Evolutionary conservation across 1,284 basidiomycete species (phyloP).

Genomic region (Singerocomus inundabilis): DNA sequence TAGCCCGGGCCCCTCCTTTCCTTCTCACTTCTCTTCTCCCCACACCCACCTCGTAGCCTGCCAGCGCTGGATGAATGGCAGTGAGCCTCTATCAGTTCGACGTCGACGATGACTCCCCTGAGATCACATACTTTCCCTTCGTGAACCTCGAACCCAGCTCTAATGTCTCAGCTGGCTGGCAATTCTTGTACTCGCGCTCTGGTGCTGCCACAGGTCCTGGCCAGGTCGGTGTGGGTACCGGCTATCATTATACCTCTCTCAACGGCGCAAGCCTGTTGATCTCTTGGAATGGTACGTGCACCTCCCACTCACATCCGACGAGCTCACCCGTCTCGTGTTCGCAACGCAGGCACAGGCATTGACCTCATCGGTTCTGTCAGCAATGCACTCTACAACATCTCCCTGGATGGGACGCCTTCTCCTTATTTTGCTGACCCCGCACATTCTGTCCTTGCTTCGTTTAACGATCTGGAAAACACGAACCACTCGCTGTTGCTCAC

Average conservation of each 20-base stretch:
- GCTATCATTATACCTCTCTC: conserved; percentile 56
- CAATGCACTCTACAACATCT: conserved; percentile 43
- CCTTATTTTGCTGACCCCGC: conserved; percentile 23
- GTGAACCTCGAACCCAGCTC: conserved; percentile 44
- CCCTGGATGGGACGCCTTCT: conserved; percentile 43
- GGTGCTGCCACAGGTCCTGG: conserved; percentile 47
- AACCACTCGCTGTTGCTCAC: conserved; percentile 49
- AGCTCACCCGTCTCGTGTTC: conserved; percentile 3
- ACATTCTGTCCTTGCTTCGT: conserved; percentile 42
- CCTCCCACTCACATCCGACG: not conserved
- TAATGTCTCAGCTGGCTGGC: conserved; percentile 60
- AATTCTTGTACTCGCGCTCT: conserved; percentile 52
- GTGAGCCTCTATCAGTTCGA: conserved; percentile 47
- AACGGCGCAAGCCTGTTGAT: conserved; percentile 56
- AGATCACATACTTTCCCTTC: conserved; percentile 59
- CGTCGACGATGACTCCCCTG: conserved; percentile 67
- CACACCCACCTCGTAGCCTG: conserved; percentile 7
- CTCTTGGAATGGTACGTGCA: conserved; percentile 56
- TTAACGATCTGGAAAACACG: conserved; percentile 41
- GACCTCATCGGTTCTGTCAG: conserved; percentile 47
- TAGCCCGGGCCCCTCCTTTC: not conserved
- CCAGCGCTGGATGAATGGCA: conserved; percentile 47
- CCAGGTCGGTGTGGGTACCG: conserved; percentile 51
- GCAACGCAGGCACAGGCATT: conserved; percentile 53
- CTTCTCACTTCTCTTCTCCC: conserved; percentile 10